Percentiles rank a stretch among this genome's conserved stretches.
These are phyloP conservation scores for Plectosphaerella cucumerina DNA, from an alignment of 2,329 filamentous ascomycete species.

Conservation along the genomic window DNA sequence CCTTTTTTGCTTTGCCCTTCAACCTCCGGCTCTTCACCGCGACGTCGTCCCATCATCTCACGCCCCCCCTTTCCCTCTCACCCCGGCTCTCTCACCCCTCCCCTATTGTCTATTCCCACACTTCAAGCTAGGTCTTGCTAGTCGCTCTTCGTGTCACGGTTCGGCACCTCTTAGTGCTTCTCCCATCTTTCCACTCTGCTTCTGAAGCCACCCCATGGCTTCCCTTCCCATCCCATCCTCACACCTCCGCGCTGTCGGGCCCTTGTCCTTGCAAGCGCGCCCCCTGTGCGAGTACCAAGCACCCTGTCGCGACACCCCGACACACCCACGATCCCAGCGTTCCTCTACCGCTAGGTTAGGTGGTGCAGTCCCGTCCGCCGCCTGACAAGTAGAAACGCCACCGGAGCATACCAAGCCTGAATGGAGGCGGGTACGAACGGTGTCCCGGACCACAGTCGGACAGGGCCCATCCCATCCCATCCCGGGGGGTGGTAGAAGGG, in stretches of 20 bases:
- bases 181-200: conserved; percentile 23
- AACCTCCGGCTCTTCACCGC: neutral
- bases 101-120: neutral
- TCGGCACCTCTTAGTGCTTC: conserved; percentile 17
- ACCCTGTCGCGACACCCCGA: conserved; percentile 8
- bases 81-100: neutral
- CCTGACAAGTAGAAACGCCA: conserved; percentile 12
- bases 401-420: conserved; percentile 15
- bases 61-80: neutral
- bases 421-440: conserved; percentile 10
- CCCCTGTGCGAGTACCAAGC: neutral
- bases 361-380: conserved; percentile 9
- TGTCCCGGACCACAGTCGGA: conserved; percentile 2
- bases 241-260: neutral
- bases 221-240: conserved; percentile 22
- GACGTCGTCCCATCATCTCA: neutral
- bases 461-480: no score
- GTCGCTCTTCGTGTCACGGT: conserved; percentile 21
- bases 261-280: conserved; percentile 9
- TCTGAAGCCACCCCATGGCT: conserved; percentile 12
- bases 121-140: conserved; percentile 12
- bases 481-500: no score
- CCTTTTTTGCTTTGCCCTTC: neutral
- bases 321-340: conserved; percentile 10
- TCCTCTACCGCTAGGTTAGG: conserved; percentile 3